phyloP scores from a whole-genome alignment of 1,139 yeast species.

The Pichia sp. region DNA sequence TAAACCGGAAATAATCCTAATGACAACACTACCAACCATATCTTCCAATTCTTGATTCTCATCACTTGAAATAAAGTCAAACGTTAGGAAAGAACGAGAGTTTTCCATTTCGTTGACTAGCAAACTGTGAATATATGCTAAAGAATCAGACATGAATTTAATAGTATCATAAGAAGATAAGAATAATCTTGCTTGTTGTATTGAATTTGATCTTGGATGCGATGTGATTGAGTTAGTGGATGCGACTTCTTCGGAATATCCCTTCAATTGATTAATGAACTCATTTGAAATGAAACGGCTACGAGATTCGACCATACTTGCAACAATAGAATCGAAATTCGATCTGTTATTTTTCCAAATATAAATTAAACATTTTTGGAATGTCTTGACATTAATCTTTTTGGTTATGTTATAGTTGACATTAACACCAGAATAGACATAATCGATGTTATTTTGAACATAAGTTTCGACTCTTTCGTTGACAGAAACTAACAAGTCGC shows the following conservation, averaged over 20 bases:
- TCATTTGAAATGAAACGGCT: slow-evolving; percentile 58
- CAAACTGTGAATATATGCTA: slow-evolving; percentile 89
- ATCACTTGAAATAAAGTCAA: slow-evolving; percentile 26
- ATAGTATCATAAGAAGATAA: slow-evolving; percentile 78
- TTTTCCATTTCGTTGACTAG: slow-evolving; percentile 87
- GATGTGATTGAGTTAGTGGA: not conserved
- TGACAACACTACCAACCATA: slow-evolving; percentile 39
- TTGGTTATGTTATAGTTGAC: slow-evolving; percentile 13
- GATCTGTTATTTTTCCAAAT: slow-evolving; percentile 31
- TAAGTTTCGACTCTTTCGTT: slow-evolving; percentile 46
- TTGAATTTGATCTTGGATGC: too few relatives aligned
- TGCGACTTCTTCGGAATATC: slow-evolving; percentile 31
- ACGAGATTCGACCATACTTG: slow-evolving; percentile 57
- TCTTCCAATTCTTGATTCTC: slow-evolving; percentile 29
- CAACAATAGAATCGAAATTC: slow-evolving; percentile 50
- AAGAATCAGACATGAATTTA: slow-evolving; percentile 79
- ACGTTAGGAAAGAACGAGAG: slow-evolving; percentile 53
- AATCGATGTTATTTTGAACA: slow-evolving; percentile 32
- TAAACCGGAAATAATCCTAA: slow-evolving; percentile 48
- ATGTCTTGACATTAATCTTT: slow-evolving; percentile 12
- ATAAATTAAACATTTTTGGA: slow-evolving; percentile 32
- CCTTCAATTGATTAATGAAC: slow-evolving; percentile 51
- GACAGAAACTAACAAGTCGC: slow-evolving; percentile 49
- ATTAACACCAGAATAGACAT: slow-evolving; percentile 23
- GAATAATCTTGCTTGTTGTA: slow-evolving; percentile 44